Evolutionary conservation across 2,329 filamentous ascomycete species (phyloP), one percentile per base, ranked within the genome.

Genomic region (Kalaharituber pfeilii): DNA sequence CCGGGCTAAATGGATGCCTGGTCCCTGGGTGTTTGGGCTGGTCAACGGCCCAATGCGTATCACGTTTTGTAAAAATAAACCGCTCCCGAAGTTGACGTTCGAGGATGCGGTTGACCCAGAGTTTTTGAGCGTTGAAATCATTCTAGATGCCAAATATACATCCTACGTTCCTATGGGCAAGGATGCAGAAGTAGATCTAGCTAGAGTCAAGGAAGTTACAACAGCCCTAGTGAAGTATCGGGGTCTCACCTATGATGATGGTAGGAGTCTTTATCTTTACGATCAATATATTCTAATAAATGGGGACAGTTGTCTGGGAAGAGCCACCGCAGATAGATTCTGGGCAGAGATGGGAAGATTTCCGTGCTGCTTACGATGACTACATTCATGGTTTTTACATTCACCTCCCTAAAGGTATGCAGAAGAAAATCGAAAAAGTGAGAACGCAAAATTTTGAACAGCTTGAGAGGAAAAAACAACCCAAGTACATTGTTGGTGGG

Each of bases 191-290:
- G 75, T 82, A 15, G 86, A 91, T 63, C 72, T 86, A 57, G 75
- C 75, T 33, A 79, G 83, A 3, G 80, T 89, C 39, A 75, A 77
- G 29, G 77, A 86, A 60, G 79, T 98, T 22, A 75, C 79, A 50
- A 76, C 80, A 62, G 81, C 86, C 0, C 76, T 82, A 50, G 84
- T 94, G 69, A 98, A 98, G 66, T 96, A 88, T 67, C 86, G 93
- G 67, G 91, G 91, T 11, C 75, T 98, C 6, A 76, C 81, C 4
- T 96, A 98, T 64, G 86, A 94, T 59, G 87, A 95, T 56, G 78
- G 50, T 52, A 52, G 20, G 26, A 9, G 8, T 39, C 26, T 39
- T 39, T 11, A 39, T 15, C 33, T 39, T 39, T 13, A 9, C 33
- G n/a, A 39, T 39, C 13, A 9, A 4, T 39, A 39, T 13, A 18